Base-by-base conservation (phyloP, 306 rosid species). In the Lathyrus oleraceus region DNA sequence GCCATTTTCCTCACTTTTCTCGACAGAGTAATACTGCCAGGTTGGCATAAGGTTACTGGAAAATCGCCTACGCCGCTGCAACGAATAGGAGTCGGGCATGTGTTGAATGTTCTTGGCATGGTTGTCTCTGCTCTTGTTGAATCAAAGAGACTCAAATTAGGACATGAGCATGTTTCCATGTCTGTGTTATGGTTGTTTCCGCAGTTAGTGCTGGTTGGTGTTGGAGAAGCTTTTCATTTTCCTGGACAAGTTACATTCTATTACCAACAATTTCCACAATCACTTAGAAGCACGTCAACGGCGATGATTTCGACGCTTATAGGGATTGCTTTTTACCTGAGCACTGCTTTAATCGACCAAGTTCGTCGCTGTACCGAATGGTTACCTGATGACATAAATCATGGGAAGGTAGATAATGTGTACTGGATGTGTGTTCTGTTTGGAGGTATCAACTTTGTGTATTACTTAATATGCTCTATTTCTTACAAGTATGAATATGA, bases 171-270 rank as follows among this genome's bases (percentile, higher is more conserved):
- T 12, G 77, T 53, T 42, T 52, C 76, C 5, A 81, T 86, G 83
- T 78, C 59, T 0, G 67, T 60, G 2, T 47, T 86, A 0, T 90
- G 97, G 97, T 77, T 86, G 30, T 76, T 81, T 61, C 92, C 88
- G 47, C 92, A 88, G 10, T 35, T 86, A 48, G 81, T 59, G 57
- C 25, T 86, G 49, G 83, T 78, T 54, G 90, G 96, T 0, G 20
- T 85, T 12, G 95, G 95, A 52, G 95, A 84, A 77, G 87, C 92
- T 3, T 88, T 91, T 69, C 92, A 86, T 66, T 83, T 84, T 61
- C 95, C 87, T 1, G 90, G 78, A 23, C 95, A 86, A 66, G 89
- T 85, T 69, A 70, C 85, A 35, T 74, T 91, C 25, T 91, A 83
- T 39, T 91, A 85, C 47, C 92, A 90, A 57, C 84, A 90, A 51